phyloP scores from a whole-genome alignment of 768 basidiomycete species.

The Podaxis sp. region DNA sequence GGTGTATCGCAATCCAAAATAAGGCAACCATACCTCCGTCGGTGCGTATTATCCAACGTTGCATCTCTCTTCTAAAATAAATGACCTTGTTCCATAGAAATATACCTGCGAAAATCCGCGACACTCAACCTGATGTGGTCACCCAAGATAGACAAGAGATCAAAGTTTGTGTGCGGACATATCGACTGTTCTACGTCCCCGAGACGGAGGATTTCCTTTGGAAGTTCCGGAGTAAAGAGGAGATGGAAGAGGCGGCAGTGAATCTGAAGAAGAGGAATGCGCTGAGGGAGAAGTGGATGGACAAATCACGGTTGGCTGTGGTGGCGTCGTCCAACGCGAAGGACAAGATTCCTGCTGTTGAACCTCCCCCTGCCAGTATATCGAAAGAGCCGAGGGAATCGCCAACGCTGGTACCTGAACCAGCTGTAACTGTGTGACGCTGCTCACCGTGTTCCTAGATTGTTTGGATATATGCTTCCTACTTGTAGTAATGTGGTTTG shows the following conservation, averaged over 20 bases:
- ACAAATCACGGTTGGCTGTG: constrained; percentile 18
- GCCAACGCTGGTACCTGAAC: not conserved
- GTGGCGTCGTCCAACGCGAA: not conserved
- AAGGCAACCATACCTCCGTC: constrained; percentile 63
- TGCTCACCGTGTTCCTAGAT: not conserved
- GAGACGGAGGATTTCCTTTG: constrained; percentile 64
- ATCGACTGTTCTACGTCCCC: constrained; percentile 78
- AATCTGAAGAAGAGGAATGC: constrained; percentile 32
- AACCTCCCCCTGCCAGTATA: not conserved
- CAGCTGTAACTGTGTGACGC: constrained; percentile 48
- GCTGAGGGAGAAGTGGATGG: constrained; percentile 39
- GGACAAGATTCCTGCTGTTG: not conserved
- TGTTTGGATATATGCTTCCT: constrained; percentile 42
- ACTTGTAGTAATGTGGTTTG: constrained; percentile 13
- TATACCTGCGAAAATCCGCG: constrained; percentile 33
- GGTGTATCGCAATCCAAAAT: constrained; percentile 48
- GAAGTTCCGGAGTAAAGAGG: constrained; percentile 41
- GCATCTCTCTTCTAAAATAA: not conserved
- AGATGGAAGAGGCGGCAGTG: constrained; percentile 33
- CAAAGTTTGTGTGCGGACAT: constrained; percentile 81
- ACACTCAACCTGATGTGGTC: constrained; percentile 42
- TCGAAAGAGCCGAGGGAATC: not conserved
- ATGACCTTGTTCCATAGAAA: constrained; percentile 33
- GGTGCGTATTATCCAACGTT: constrained; percentile 39
- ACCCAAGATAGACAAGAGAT: constrained; percentile 71